A percentile compares a stretch with the other conserved stretches of the same genome.
Evolutionary conservation across 2,329 filamentous ascomycete species (phyloP).

Genomic region (Pseudogymnoascus sp.): DNA sequence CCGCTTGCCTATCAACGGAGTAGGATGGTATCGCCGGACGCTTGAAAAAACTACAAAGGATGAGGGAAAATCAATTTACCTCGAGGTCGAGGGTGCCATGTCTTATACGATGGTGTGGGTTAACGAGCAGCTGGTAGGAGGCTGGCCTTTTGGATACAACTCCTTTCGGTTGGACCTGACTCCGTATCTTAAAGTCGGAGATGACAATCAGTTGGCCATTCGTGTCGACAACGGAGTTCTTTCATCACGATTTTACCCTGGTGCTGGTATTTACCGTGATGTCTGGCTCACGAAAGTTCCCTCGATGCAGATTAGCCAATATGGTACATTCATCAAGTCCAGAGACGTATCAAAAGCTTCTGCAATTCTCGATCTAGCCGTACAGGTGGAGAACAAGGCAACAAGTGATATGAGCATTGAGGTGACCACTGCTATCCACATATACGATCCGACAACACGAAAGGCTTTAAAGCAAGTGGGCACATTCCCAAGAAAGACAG

Average conservation of each 20-base stretch:
- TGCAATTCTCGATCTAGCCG: constrained; percentile 38
- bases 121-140: constrained; percentile 15
- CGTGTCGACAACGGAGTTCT: constrained; percentile 43
- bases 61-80: constrained; percentile 33
- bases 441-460: constrained; percentile 30
- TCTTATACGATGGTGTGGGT: constrained; percentile 17
- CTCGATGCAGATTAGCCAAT: constrained; percentile 41
- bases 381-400: constrained; percentile 41
- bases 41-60: constrained; percentile 30
- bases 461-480: constrained; percentile 28
- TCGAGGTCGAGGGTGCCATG: constrained; percentile 30
- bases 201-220: constrained; percentile 40
- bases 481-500: constrained; percentile 27
- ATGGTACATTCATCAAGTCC: constrained; percentile 43
- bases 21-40: constrained; percentile 45
- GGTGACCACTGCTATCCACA: constrained; percentile 36
- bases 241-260: constrained; percentile 49
- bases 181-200: constrained; percentile 31
- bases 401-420: constrained; percentile 24
- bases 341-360: constrained; percentile 37
- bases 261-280: constrained; percentile 48
- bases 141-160: constrained; percentile 16
- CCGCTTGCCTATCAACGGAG: constrained; percentile 42
- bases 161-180: constrained; percentile 46
- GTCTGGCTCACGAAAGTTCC: constrained; percentile 47